Evolutionary conservation across 768 basidiomycete genomes (phyloP), one percentile per base, ranked within the genome.

Genomic region (Inosperma sp.): DNA sequence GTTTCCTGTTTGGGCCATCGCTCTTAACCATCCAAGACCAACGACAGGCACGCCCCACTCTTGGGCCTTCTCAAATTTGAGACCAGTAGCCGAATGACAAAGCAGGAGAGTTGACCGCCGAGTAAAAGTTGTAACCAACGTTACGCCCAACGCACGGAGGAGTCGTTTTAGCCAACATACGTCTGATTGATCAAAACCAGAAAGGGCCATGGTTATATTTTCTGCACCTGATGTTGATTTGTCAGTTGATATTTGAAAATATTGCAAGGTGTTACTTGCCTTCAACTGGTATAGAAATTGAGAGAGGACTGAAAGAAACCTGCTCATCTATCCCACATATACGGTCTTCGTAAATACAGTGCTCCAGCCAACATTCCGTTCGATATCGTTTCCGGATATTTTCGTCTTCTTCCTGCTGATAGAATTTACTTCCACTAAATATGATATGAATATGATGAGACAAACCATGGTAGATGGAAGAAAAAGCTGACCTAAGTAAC

Each of bases 291-390:
- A 72, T 70, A 4, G 67, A 46, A 3, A 84, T 73, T 3, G 58
- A 68, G 13, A 96, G 71, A 1, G 93, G 93, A 3, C 66, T 66
- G 59, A 89, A 92, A 0, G 82, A 79, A 10, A 88, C 62, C 55
- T 91, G 83, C 35, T 86, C 86, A 1, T 82, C 78, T 0, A 80
- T 72, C 14, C 69, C 64, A 60, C 86, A 84, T 44, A 95, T 68
- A n/a, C 78, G 75, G 37, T 88, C 85, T 51, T 84, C 82, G 48
- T 80, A 84, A 12, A 92, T 77, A 59, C 89, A 95, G 36, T 79
- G 79, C 65, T 97, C 93, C 1, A 97, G 73, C 93, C 93, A 97
- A 62, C 90, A 94, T 65, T 96, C 93, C 0, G 93, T 95, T 36
- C 93, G 80, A 59, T 83, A 90, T 57, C 81, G 84, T 3, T 57